A percentile compares a stretch with the other conserved stretches of the same genome.
Conservation (phyloP, 2,329 filamentous ascomycete genomes). For the Sclerotinia trifoliorum region DNA sequence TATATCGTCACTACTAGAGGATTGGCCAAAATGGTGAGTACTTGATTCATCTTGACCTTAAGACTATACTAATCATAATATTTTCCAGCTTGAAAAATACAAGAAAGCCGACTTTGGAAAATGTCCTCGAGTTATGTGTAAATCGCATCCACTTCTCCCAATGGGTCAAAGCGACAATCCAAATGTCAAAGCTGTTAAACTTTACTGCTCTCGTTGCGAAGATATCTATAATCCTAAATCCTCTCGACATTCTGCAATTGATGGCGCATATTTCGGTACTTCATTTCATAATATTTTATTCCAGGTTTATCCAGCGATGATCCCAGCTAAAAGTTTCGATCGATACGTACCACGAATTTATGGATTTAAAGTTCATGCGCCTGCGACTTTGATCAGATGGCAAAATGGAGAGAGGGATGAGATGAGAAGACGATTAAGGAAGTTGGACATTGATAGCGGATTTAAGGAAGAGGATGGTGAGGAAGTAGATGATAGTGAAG, state of each 20-base stretch:
- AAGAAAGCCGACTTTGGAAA: slow-evolving; percentile 98
- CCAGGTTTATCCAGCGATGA: slow-evolving; percentile 90
- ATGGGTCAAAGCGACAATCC: slow-evolving; percentile 92
- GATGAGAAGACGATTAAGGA: slow-evolving; percentile 73
- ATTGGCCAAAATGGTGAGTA: slow-evolving; percentile 86
- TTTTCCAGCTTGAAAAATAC: slow-evolving; percentile 85
- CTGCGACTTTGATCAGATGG: slow-evolving; percentile 86
- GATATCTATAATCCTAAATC: slow-evolving; percentile 99
- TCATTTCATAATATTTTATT: slow-evolving; percentile 99
- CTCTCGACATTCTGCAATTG: slow-evolving; percentile 88
- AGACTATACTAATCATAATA: slow-evolving; percentile 26
- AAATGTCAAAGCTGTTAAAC: slow-evolving; percentile 86
- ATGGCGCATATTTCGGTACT: slow-evolving; percentile 96
- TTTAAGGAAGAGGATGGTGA: slow-evolving; percentile 69
- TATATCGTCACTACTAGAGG: slow-evolving; percentile 97
- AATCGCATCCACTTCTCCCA: slow-evolving; percentile 87
- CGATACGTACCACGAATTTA: slow-evolving; percentile 89
- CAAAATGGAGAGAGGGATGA: slow-evolving; percentile 78
- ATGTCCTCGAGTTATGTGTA: slow-evolving; percentile 93
- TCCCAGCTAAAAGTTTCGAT: slow-evolving; percentile 80
- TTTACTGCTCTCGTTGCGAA: slow-evolving; percentile 96
- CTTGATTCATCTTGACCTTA: not conserved
- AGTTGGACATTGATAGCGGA: slow-evolving; percentile 72
- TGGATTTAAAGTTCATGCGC: slow-evolving; percentile 92
- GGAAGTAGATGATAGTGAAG: slow-evolving; percentile 54